phyloP scores from a whole-genome alignment of 78 protist species.

The Dictyostelium brefeldianum region DNA sequence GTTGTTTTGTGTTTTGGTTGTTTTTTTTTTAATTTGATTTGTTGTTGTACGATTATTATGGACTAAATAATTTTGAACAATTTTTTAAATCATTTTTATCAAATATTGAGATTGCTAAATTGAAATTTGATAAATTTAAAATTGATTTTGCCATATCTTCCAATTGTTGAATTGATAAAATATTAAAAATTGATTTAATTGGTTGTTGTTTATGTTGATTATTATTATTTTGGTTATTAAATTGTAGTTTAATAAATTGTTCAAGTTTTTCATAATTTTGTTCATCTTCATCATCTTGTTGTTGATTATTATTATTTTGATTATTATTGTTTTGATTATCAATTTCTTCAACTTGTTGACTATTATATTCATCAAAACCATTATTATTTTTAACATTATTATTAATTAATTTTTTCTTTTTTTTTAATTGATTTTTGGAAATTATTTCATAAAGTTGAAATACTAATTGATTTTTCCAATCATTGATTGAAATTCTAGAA shows the following conservation, averaged over 20 bases:
- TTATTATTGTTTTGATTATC: background rate
- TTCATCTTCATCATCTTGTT: background rate
- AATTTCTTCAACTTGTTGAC: background rate
- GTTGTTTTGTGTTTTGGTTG: background rate
- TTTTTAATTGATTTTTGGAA: background rate
- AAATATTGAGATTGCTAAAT: conserved; percentile 42
- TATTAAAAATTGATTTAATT: conserved; percentile 31
- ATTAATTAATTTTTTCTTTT: conserved; percentile 1
- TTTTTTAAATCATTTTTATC: conserved; percentile 48
- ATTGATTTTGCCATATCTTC: conserved; percentile 54
- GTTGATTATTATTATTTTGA: too few species aligned
- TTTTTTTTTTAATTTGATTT: background rate
- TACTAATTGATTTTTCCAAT: background rate
- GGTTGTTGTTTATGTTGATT: background rate
- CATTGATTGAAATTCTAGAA: background rate
- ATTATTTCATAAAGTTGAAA: background rate
- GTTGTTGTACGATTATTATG: too few species aligned
- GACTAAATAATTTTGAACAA: conserved; percentile 30
- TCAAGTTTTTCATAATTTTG: background rate
- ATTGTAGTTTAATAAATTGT: background rate
- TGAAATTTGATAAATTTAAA: conserved; percentile 20
- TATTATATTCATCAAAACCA: background rate
- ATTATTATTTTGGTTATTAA: background rate
- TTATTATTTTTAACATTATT: background rate
- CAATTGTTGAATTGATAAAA: conserved; percentile 30